phyloP scores from a whole-genome alignment of 148 eudicot genomes.

The Rhododendron simsii region DNA sequence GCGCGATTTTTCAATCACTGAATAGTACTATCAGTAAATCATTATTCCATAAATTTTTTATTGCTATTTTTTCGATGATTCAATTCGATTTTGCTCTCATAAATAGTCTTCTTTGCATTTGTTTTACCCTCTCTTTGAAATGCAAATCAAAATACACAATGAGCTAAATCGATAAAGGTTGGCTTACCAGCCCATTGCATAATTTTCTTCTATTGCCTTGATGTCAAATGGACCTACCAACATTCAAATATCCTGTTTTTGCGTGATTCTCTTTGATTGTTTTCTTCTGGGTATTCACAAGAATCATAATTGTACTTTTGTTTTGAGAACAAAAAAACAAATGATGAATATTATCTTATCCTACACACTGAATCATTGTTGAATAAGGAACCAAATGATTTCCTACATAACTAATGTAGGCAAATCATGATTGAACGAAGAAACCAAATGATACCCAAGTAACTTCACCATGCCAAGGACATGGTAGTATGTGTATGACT shows the following conservation, averaged over 20 bases:
- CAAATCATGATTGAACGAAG: neutral
- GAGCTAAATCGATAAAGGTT: constrained; percentile 33
- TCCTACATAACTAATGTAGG: neutral
- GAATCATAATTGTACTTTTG: neutral
- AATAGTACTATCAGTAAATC: neutral
- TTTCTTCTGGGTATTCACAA: neutral
- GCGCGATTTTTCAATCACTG: too few relatives aligned
- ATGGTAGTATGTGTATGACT: neutral
- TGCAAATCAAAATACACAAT: neutral
- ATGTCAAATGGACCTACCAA: too few relatives aligned
- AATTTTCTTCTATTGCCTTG: too few relatives aligned
- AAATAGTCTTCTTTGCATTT: constrained; percentile 18
- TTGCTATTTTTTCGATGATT: too few relatives aligned
- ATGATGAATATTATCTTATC: constrained; percentile 9
- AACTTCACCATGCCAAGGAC: neutral
- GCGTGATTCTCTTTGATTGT: neutral
- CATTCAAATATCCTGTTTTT: neutral
- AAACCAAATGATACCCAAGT: neutral
- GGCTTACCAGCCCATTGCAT: too few relatives aligned
- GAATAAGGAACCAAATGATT: neutral
- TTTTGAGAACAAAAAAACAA: neutral
- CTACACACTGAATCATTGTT: neutral
- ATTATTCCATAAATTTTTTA: neutral
- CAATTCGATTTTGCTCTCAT: neutral
- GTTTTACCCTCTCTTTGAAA: constrained; percentile 35